Conservation (phyloP, 371 early-diverging fungal species). For the Rhizopus microsporus region DNA sequence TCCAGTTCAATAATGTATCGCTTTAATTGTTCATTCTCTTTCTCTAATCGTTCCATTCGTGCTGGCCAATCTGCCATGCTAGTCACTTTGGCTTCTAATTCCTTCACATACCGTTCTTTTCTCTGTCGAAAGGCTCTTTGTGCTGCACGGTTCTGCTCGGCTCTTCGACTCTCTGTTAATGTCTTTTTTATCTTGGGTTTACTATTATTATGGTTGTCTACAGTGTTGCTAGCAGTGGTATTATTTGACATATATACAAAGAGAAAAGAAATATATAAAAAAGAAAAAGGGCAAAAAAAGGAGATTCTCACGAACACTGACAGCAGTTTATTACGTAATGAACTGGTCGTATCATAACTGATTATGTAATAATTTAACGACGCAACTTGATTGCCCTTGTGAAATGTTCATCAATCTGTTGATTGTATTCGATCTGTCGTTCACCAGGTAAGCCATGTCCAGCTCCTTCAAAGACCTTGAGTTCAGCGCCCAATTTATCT, state of each 20-base stretch:
- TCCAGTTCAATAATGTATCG: slow-evolving; percentile 29
- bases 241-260: neutral
- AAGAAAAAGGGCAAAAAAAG: neutral
- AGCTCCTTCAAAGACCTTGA: slow-evolving; percentile 28
- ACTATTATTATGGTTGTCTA: too few relatives aligned
- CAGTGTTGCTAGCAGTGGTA: slow-evolving; percentile 3
- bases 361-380: slow-evolving; percentile 6
- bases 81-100: slow-evolving; percentile 60
- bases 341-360: neutral
- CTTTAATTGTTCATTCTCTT: slow-evolving; percentile 33
- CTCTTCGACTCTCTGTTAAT: slow-evolving; percentile 42
- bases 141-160: slow-evolving; percentile 70
- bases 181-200: slow-evolving; percentile 18
- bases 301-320: slow-evolving; percentile 13
- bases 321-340: slow-evolving; percentile 11
- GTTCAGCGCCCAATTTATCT: slow-evolving; percentile 11
- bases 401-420: slow-evolving; percentile 27
- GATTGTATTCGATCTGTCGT: slow-evolving; percentile 23
- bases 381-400: slow-evolving; percentile 1
- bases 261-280: slow-evolving; percentile 4
- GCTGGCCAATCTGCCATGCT: slow-evolving; percentile 36
- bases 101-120: slow-evolving; percentile 70
- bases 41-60: slow-evolving; percentile 35
- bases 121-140: slow-evolving; percentile 75
- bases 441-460: slow-evolving; percentile 31